Evolutionary conservation across 805 yeast genomes (phyloP).

Genomic region (Saturnispora dispora): DNA sequence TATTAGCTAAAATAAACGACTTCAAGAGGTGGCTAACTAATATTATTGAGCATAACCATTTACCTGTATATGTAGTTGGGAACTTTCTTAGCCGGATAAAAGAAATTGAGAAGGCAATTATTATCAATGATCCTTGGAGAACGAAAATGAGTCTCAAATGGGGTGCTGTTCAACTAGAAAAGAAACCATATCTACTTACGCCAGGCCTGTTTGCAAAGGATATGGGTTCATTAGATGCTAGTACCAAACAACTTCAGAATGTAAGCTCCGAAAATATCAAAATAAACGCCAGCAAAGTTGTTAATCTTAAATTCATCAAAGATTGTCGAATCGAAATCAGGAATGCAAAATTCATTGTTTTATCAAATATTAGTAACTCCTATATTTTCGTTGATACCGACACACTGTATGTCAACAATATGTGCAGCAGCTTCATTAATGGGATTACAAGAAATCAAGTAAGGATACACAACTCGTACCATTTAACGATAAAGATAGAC

Average conservation of each 20-base stretch:
- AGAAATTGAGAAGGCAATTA: constrained; percentile 6
- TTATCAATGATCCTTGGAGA: background rate
- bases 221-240: background rate
- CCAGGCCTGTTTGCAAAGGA: background rate
- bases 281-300: background rate
- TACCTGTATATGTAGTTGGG: constrained; percentile 23
- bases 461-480: constrained; percentile 17
- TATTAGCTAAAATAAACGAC: background rate
- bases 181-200: background rate
- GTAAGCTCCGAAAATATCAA: background rate
- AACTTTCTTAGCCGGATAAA: constrained; percentile 15
- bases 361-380: background rate
- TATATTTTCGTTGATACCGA: background rate
- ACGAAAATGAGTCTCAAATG: background rate
- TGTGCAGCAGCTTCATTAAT: background rate
- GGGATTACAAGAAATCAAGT: constrained; percentile 15
- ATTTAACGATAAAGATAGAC: constrained; percentile 11
- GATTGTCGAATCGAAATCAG: background rate
- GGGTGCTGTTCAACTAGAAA: constrained; percentile 1
- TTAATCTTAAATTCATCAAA: background rate
- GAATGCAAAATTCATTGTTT: background rate
- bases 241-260: background rate
- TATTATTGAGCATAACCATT: constrained; percentile 6
- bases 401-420: background rate
- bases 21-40: constrained; percentile 16